Evolutionary conservation across 129 eudicot species (phyloP).

Genomic region (Mikania micrantha): DNA sequence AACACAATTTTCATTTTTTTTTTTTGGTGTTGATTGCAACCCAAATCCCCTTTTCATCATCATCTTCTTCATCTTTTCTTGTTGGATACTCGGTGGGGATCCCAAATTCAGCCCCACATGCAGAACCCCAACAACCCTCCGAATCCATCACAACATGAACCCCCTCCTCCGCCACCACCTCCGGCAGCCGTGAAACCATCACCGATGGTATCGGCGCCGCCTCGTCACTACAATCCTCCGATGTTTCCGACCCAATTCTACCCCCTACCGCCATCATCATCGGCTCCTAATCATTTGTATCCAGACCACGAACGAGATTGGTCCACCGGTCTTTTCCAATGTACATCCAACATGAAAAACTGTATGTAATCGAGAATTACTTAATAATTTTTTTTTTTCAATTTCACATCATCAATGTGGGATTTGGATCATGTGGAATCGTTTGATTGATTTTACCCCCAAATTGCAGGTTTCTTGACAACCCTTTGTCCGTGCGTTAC

Average conservation of each 20-base stretch:
- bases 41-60: constrained; percentile 18
- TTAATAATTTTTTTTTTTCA: no score
- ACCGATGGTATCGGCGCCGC: constrained; percentile 22
- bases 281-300: constrained; percentile 22
- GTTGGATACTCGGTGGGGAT: constrained; percentile 25
- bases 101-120: constrained; percentile 24
- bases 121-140: constrained; percentile 22
- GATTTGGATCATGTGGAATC: background rate
- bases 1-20: background rate
- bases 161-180: constrained; percentile 4
- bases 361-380: constrained; percentile 33
- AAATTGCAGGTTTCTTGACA: constrained; percentile 36
- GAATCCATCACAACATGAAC: constrained; percentile 1
- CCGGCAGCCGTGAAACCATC: background rate
- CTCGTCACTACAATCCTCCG: constrained; percentile 14
- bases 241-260: constrained; percentile 23
- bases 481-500: constrained; percentile 47
- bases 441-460: background rate
- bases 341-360: constrained; percentile 36
- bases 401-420: background rate
- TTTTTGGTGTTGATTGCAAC: constrained; percentile 5
- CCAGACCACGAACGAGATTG: constrained; percentile 42
- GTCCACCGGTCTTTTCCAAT: constrained; percentile 50
- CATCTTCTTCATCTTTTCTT: constrained; percentile 4
- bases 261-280: constrained; percentile 6